Base-by-base conservation (phyloP, 306 rosid species). In the Malus asiatica region DNA sequence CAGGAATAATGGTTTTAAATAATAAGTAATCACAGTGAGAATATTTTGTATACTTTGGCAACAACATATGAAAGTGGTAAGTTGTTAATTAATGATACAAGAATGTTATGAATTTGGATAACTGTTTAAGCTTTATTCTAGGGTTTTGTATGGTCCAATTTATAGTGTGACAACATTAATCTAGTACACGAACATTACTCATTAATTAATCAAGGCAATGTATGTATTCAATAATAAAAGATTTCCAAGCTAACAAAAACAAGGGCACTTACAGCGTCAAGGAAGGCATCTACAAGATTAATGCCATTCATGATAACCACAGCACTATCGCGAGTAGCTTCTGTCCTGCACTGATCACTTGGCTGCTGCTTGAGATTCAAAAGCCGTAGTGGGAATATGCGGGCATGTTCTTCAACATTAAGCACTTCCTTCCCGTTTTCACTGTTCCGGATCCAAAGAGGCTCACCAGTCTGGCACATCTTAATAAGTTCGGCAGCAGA, bases 251-350 rank as follows among this genome's bases (percentile, higher is more conserved):
- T 48, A 58, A 1, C 11, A 58, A 58, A 58, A 58, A 58, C 63
- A 4, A 58, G 63, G 60, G 63, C 63, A 58, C 97, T 88, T 82
- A 93, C 93, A 33, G 91, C 90, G 78, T 95, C 97, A 78, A 95
- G 93, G 60, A 95, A 95, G 66, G 92, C 95, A 74, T 92, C 97
- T 38, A 95, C 97, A 52, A 95, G 93, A 82, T 93, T 95, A 65
- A 95, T 93, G 82, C 97, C 89, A 77, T 95, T 95, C 96, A 95
- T 95, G 53, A 95, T 90, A 71, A 95, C 96, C n/a, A 95, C 88
- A 72, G 91, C 87, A 65, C 83, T 77, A 42, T 92, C 85, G 33
- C 98, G 96, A 20, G 70, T 85, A 71, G 97, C 97, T 84, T 95
- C 96, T 0, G 87, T 92, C 71, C 91, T 90, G 1, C 87, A 76